These are phyloP conservation scores for Camillea tinctor DNA, from an alignment of 2,329 filamentous ascomycete genomes.

Conservation along the genomic window DNA sequence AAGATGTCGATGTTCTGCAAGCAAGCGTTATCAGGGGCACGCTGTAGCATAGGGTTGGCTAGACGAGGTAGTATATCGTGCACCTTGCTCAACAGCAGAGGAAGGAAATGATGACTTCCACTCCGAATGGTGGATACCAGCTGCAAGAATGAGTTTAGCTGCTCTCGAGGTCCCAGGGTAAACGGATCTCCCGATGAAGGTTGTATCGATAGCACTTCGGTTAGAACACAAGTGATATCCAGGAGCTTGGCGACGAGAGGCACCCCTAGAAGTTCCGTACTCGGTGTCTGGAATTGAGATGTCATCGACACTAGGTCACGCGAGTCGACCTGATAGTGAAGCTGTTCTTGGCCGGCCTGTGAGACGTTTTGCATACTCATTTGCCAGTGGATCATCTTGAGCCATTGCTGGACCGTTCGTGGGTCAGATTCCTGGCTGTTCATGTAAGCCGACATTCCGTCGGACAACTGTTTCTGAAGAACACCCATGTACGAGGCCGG, in stretches of 20 bases:
- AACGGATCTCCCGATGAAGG: conserved; percentile 62
- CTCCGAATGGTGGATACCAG: conserved; percentile 70
- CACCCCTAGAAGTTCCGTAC: conserved; percentile 72
- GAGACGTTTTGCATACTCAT: conserved; percentile 55
- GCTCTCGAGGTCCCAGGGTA: conserved; percentile 66
- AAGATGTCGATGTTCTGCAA: conserved; percentile 57
- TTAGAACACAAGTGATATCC: conserved; percentile 71
- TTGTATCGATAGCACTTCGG: conserved; percentile 68
- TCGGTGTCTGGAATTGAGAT: conserved; percentile 67
- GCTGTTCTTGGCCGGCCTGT: conserved; percentile 47
- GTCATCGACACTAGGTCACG: conserved; percentile 66
- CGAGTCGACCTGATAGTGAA: conserved; percentile 61
- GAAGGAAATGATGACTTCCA: conserved; percentile 73
- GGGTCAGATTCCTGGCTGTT: conserved; percentile 54
- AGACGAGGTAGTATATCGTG: conserved; percentile 67
- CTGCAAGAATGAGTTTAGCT: conserved; percentile 67
- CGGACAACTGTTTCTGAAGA: conserved; percentile 62
- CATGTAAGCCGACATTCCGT: conserved; percentile 51
- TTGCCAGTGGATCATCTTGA: conserved; percentile 64
- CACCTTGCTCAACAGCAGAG: conserved; percentile 73
- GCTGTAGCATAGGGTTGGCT: conserved; percentile 59
- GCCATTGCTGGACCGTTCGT: conserved; percentile 61
- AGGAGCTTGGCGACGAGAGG: conserved; percentile 80
- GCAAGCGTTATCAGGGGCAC: conserved; percentile 52
- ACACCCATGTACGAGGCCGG: conserved; percentile 54